Evolutionary conservation across 2,329 filamentous ascomycete species (phyloP).

Genomic region (Colletotrichum sp.): DNA sequence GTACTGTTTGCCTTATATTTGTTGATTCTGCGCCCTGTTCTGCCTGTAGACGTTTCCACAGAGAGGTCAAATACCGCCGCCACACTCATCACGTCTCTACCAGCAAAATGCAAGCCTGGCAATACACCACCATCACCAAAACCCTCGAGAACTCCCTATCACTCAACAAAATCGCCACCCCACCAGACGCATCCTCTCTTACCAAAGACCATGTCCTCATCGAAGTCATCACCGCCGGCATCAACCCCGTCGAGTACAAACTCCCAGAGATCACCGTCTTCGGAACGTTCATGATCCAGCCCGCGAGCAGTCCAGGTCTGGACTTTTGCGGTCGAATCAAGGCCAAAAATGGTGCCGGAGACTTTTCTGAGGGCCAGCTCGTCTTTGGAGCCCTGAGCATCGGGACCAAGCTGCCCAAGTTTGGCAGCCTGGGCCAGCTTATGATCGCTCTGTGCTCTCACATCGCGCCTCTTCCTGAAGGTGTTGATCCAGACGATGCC

Average conservation of each 20-base stretch:
- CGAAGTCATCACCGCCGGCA: slow-evolving; percentile 42
- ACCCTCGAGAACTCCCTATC: slow-evolving; percentile 1
- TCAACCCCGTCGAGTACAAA: slow-evolving; percentile 58
- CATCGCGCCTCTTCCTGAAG: slow-evolving; percentile 15
- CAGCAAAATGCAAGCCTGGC: slow-evolving; percentile 5
- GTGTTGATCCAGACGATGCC: no score
- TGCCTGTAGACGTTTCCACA: no score
- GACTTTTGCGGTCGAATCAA: slow-evolving; percentile 58
- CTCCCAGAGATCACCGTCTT: slow-evolving; percentile 41
- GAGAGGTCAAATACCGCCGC: no score
- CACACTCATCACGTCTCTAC: no score
- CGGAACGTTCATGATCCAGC: slow-evolving; percentile 27
- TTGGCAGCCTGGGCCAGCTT: slow-evolving; percentile 24
- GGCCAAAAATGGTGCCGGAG: slow-evolving; percentile 2
- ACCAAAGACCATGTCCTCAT: slow-evolving; percentile 41
- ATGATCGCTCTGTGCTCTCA: background rate
- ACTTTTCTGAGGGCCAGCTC: slow-evolving; percentile 19
- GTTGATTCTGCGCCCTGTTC: no score
- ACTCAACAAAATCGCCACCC: background rate
- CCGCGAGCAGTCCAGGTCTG: slow-evolving; percentile 38
- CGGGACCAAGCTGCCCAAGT: background rate
- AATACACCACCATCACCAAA: background rate
- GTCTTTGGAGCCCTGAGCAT: slow-evolving; percentile 21
- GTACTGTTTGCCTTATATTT: no score
- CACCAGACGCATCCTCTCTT: background rate